These are phyloP conservation scores for Aureobasidium pullulans DNA, from an alignment of 2,329 filamentous ascomycete genomes.

Conservation along the genomic window DNA sequence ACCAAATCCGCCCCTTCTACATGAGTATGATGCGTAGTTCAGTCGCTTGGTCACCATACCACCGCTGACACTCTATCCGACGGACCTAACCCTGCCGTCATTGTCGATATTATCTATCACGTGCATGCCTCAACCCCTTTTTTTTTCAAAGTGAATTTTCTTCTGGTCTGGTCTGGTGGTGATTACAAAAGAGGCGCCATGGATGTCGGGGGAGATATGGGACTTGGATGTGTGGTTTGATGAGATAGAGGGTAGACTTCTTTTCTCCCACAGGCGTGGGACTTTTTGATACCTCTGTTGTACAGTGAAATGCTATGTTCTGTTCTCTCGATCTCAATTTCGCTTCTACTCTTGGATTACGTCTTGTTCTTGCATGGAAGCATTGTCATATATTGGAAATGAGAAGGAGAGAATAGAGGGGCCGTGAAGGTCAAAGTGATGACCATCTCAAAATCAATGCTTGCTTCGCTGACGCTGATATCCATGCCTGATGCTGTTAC, in stretches of 20 bases:
- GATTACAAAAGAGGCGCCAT: not conserved
- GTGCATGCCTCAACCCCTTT: not conserved
- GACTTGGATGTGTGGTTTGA: not conserved
- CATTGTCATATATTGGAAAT: too few species aligned
- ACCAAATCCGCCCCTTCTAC: not conserved
- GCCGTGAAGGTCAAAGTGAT: too few species aligned
- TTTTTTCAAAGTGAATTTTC: not conserved
- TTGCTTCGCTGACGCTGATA: not conserved
- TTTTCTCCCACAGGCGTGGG: too few species aligned
- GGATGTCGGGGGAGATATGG: not conserved
- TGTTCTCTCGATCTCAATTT: too few species aligned
- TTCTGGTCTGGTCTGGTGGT: not conserved
- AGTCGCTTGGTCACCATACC: not conserved
- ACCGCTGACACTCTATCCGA: not conserved
- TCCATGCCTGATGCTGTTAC: not conserved
- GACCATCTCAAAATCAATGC: not conserved
- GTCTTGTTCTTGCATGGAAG: too few species aligned
- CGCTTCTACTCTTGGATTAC: too few species aligned
- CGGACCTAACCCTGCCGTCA: too few species aligned
- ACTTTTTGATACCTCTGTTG: not conserved
- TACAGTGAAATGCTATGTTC: not conserved
- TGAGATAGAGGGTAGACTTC: not conserved
- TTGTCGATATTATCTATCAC: not conserved
- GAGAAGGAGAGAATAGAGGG: too few species aligned
- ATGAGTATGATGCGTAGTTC: not conserved